These are phyloP conservation scores for Jacaranda mimosifolia DNA, from an alignment of 257 asterid species.

Conservation along the genomic window DNA sequence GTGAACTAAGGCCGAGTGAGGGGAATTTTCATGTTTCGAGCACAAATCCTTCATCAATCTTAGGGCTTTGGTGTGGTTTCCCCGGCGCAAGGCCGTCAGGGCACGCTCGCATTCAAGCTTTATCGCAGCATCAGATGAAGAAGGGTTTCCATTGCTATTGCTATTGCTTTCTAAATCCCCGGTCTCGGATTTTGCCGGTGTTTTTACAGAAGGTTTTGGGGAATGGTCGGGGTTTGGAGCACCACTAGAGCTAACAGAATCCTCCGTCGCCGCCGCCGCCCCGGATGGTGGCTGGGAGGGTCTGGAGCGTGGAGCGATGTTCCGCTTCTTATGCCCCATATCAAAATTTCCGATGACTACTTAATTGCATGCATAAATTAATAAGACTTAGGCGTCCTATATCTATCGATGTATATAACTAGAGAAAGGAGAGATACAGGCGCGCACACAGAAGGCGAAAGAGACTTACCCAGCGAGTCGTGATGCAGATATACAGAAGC, in stretches of 20 bases:
- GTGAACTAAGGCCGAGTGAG: constrained; percentile 58
- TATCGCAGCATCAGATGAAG: constrained; percentile 46
- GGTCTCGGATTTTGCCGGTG: constrained; percentile 29
- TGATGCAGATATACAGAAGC: constrained; percentile 10
- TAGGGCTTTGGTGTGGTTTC: constrained; percentile 72
- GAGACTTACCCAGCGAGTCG: constrained; percentile 41
- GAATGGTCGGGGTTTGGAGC: constrained; percentile 25
- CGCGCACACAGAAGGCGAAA: background rate
- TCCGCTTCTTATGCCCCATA: constrained; percentile 63
- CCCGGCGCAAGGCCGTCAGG: constrained; percentile 65
- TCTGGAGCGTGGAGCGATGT: constrained; percentile 55
- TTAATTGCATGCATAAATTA: constrained; percentile 50
- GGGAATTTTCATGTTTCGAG: constrained; percentile 55
- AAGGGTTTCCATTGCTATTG: constrained; percentile 34
- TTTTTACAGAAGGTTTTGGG: background rate
- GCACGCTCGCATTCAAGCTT: constrained; percentile 69
- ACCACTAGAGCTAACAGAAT: constrained; percentile 24
- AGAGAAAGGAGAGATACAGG: background rate
- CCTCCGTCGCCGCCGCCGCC: constrained; percentile 16
- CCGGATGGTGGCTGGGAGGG: constrained; percentile 35
- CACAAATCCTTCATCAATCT: constrained; percentile 74
- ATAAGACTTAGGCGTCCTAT: constrained; percentile 3
- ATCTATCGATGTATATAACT: constrained; percentile 7
- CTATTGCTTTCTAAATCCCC: constrained; percentile 29
- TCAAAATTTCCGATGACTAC: constrained; percentile 35